Conservation (phyloP, 257 asterid species). For the Oldenlandia corymbosa region DNA sequence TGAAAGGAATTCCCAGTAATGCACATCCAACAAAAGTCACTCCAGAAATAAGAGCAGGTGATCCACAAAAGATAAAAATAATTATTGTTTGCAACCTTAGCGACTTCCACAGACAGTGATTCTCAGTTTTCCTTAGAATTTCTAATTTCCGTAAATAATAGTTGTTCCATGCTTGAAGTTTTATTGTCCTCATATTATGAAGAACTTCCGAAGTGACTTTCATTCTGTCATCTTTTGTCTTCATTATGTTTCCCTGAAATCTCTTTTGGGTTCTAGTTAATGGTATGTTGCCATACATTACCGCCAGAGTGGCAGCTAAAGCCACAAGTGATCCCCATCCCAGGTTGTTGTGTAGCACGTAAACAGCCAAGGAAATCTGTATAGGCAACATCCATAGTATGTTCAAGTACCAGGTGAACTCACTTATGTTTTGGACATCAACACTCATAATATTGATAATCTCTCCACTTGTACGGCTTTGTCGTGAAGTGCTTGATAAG, state of each 20-base stretch:
- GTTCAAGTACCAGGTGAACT: conserved; percentile 80
- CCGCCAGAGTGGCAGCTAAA: conserved; percentile 51
- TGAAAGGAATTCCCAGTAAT: conserved; percentile 82
- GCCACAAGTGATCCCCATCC: conserved; percentile 73
- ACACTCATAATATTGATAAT: conserved; percentile 90
- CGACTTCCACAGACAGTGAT: conserved; percentile 77
- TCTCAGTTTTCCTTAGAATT: conserved; percentile 50
- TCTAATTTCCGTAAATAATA: conserved; percentile 55
- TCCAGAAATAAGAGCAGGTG: conserved; percentile 81
- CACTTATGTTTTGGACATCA: conserved; percentile 84
- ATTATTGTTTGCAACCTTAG: conserved; percentile 57
- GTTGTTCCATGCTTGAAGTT: conserved; percentile 88
- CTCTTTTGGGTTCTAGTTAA: conserved; percentile 56
- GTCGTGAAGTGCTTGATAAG: conserved; percentile 80
- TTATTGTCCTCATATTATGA: conserved; percentile 75
- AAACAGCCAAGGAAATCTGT: conserved; percentile 72
- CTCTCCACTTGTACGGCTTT: conserved; percentile 76
- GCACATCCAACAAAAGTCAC: conserved; percentile 81
- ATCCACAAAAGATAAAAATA: conserved; percentile 81
- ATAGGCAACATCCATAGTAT: conserved; percentile 86
- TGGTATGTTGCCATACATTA: conserved; percentile 79
- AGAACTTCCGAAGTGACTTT: conserved; percentile 83
- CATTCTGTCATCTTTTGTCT: conserved; percentile 88
- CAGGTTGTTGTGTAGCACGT: conserved; percentile 60
- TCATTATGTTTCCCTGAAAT: conserved; percentile 75